These are phyloP conservation scores for Chlamydomonas incerta DNA, from an alignment of 139 green algal genomes.

Conservation along the genomic window DNA sequence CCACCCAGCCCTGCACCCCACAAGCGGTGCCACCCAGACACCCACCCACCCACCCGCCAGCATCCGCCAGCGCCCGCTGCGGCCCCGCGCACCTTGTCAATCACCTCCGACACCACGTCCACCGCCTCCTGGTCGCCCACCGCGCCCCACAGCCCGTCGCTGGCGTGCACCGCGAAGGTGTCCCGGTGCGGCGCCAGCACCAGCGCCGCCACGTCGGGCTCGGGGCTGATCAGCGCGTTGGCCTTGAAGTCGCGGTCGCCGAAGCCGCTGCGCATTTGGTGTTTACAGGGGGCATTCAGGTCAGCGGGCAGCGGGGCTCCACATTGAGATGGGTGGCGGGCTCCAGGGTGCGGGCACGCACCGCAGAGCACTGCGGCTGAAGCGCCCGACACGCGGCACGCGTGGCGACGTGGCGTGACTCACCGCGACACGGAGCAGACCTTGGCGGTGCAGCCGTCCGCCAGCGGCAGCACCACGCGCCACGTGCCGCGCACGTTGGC, in stretches of 20 bases:
- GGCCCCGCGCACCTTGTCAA: constrained; percentile 48
- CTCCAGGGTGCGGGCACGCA: no score
- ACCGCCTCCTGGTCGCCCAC: constrained; percentile 73
- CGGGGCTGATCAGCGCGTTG: constrained; percentile 64
- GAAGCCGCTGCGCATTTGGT: constrained; percentile 63
- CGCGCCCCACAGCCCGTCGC: constrained; percentile 66
- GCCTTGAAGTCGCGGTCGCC: constrained; percentile 86
- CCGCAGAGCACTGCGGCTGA: no score
- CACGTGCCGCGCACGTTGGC: constrained; percentile 45
- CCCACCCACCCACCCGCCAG: neutral
- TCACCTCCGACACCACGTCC: constrained; percentile 59
- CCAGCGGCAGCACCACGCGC: constrained; percentile 46
- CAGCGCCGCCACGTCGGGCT: constrained; percentile 69
- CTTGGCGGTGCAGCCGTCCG: constrained; percentile 29
- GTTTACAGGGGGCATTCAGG: no score
- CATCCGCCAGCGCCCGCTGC: no score
- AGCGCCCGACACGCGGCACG: no score
- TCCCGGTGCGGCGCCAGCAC: constrained; percentile 51
- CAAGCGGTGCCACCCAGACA: neutral
- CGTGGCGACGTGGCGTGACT: neutral
- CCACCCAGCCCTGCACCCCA: neutral
- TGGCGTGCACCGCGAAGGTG: constrained; percentile 70
- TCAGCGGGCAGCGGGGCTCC: no score
- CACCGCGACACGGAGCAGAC: constrained; percentile 57
- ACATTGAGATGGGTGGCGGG: no score